Evolutionary conservation across 1,139 yeast genomes (phyloP).

Genomic region (Sugiyamaella neomexicana): DNA sequence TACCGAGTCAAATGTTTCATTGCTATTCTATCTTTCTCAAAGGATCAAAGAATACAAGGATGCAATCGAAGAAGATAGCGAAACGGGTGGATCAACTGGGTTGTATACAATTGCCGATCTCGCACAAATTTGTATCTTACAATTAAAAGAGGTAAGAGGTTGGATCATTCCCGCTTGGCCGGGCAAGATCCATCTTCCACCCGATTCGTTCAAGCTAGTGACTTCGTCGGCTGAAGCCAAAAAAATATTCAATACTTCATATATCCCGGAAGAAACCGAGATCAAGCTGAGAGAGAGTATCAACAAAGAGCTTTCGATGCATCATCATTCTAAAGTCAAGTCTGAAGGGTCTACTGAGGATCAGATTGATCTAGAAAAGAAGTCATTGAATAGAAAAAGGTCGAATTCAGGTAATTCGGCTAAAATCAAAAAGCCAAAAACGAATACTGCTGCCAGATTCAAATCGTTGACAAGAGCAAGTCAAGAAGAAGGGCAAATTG

Average conservation of each 20-base stretch:
- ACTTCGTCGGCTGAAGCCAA: conserved; percentile 36
- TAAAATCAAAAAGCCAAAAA: conserved; percentile 4
- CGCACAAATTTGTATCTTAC: conserved; percentile 64
- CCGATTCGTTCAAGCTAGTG: conserved; percentile 65
- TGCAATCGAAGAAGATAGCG: conserved; percentile 31
- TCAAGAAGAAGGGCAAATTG: conserved; percentile 7
- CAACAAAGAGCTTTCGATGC: conserved; percentile 8
- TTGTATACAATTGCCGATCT: conserved; percentile 73
- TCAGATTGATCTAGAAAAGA: neutral
- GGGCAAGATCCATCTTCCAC: conserved; percentile 66
- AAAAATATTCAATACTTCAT: conserved; percentile 43
- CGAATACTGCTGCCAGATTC: conserved; percentile 1
- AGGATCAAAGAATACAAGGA: conserved; percentile 80
- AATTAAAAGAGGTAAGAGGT: conserved; percentile 54
- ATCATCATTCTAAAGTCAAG: conserved; percentile 5
- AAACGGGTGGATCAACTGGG: conserved; percentile 38
- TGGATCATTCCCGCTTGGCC: conserved; percentile 86
- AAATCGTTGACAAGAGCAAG: conserved; percentile 11
- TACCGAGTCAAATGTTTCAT: conserved; percentile 64
- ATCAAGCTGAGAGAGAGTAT: conserved; percentile 24
- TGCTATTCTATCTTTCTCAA: conserved; percentile 74
- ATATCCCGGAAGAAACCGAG: conserved; percentile 47
- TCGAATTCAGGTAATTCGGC: neutral
- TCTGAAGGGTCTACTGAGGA: conserved; percentile 4
- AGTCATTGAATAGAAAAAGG: neutral